These are phyloP conservation scores for Malassezia arunalokei DNA, from an alignment of 1,284 basidiomycete species.

Conservation along the genomic window DNA sequence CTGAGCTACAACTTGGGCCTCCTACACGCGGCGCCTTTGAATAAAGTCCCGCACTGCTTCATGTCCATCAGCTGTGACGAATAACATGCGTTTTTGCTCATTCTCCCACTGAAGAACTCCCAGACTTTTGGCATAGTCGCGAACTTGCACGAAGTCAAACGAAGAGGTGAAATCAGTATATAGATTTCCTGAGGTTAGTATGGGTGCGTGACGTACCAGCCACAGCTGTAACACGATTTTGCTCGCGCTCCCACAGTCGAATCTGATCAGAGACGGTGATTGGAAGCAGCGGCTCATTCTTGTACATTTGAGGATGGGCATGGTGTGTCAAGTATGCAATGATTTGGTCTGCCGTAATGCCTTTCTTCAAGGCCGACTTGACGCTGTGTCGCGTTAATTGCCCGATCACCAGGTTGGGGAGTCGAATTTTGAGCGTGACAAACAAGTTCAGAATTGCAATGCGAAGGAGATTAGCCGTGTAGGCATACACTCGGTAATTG, in stretches of 20 bases:
- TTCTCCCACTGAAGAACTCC: constrained; percentile 68
- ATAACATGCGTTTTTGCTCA: constrained; percentile 63
- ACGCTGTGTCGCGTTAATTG: constrained; percentile 88
- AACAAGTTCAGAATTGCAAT: constrained; percentile 93
- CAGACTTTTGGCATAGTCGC: constrained; percentile 70
- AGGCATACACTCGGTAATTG: constrained; percentile 95
- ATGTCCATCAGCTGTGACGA: constrained; percentile 62
- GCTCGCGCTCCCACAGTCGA: constrained; percentile 91
- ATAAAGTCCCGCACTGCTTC: constrained; percentile 32
- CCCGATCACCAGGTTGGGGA: constrained; percentile 90
- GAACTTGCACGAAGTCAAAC: constrained; percentile 72
- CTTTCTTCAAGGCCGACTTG: constrained; percentile 80
- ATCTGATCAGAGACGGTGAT: constrained; percentile 97
- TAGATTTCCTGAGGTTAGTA: constrained; percentile 46
- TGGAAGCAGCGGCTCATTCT: constrained; percentile 77
- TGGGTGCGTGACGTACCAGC: constrained; percentile 50
- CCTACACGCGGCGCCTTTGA: constrained; percentile 17
- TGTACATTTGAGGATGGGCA: constrained; percentile 95
- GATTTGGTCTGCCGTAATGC: constrained; percentile 93
- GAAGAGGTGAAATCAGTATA: constrained; percentile 76
- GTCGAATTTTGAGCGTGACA: constrained; percentile 78
- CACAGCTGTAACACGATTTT: constrained; percentile 61
- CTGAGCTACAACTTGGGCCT: not conserved
- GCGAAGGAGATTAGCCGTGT: constrained; percentile 94
- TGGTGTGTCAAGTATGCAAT: constrained; percentile 87